Conservation (phyloP, 129 eudicot genomes). For the Pittosporum tobira region DNA sequence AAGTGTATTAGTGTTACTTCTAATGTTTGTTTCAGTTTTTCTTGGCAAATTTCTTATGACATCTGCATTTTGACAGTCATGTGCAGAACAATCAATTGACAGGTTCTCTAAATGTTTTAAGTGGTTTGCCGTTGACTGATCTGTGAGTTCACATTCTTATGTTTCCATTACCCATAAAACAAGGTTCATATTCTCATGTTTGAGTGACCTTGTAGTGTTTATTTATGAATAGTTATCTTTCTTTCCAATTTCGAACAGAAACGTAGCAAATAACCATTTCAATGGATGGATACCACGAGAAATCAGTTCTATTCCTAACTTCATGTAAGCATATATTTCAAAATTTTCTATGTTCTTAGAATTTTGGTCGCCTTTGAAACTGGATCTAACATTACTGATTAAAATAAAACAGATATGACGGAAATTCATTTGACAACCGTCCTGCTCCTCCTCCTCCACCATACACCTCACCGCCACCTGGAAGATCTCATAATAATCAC, state of each 20-base stretch:
- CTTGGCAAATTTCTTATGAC: conserved; percentile 12
- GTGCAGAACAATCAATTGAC: conserved; percentile 84
- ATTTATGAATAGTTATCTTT: conserved; percentile 11
- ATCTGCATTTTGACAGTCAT: conserved; percentile 43
- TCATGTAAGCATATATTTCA: conserved; percentile 42
- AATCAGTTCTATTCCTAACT: conserved; percentile 60
- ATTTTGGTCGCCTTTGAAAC: background rate
- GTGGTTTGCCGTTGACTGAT: conserved; percentile 63
- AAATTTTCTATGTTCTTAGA: conserved; percentile 1
- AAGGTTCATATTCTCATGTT: background rate
- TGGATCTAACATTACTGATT: background rate
- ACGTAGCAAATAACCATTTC: conserved; percentile 82
- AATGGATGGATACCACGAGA: conserved; percentile 92
- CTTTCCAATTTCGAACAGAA: conserved; percentile 35
- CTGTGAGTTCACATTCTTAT: conserved; percentile 51
- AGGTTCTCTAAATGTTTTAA: conserved; percentile 56
- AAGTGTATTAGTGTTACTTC: conserved; percentile 27
- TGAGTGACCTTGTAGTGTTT: background rate
- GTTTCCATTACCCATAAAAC: background rate
- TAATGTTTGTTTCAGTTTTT: background rate
- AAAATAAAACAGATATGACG: conserved; percentile 53
- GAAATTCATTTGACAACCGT: conserved; percentile 81
- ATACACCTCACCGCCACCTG: conserved; percentile 73
- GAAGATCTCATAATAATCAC: conserved; percentile 46
- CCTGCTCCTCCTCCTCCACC: conserved; percentile 99